Evolutionary conservation across 768 basidiomycete genomes (phyloP), one percentile per base, ranked within the genome.

Genomic region (Chiua virens): DNA sequence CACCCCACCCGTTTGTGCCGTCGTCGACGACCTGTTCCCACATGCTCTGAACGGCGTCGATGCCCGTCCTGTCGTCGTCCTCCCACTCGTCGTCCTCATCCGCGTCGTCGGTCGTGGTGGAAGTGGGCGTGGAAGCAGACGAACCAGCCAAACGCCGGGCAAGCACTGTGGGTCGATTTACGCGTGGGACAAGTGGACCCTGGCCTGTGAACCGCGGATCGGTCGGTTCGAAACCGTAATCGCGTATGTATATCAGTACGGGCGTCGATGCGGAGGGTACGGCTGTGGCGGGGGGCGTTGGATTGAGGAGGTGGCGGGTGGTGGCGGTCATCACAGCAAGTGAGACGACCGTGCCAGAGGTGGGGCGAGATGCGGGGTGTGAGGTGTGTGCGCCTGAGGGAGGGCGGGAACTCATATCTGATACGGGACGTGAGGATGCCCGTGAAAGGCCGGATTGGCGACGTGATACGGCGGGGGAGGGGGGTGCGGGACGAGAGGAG

Each of bases 401-500:
- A 0, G 62, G 61, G 32, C 65, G 55, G 10, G 66, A 67, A 14
- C 30, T 30, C 11, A 14, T 30, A 47, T 13, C 50, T 4, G 18
- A 69, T 7, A 47, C 52, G 0, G 65, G 63, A 3, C 65, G 40
- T 0, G 66, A 69, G 8, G 67, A 63, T 0, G 56, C 9, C 13
- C 66, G 65, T 5, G 66, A 67, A 8, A 65, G 41, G 10, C 62
- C 60, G 11, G 77, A 77, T 42, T 68, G 46, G 50, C 71, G 52
- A 32, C 81, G 76, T 0, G 81, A 81, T 5, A 73, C 49, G 0
- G 74, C 79, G 15, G 83, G 84, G 2, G 82, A 85, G 5, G 79
- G 79, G 0, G 85, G 84, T 0, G 84, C 84, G 30, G 82, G 83
- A 5, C 84, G 80, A 1, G 75, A 76, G 13, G 78, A 76, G 1